Conservation (phyloP, 2,329 filamentous ascomycete genomes). For the Amauroascus niger region DNA sequence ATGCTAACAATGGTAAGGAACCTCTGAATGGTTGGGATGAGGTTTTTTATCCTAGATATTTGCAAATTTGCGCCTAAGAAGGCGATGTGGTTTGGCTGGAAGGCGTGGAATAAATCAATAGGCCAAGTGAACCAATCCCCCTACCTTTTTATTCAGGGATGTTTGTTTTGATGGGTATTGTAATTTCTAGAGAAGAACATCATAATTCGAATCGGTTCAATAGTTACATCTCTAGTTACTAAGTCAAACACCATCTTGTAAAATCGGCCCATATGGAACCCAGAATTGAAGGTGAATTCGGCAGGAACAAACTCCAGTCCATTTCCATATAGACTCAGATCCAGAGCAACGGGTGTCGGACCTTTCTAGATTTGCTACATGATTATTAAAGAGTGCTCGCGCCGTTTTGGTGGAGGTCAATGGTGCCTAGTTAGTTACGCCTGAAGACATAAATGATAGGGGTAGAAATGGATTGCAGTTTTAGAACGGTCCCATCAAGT, state of each 20-base stretch:
- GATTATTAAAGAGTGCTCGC: too few species aligned
- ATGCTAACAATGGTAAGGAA: neutral
- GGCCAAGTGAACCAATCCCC: neutral
- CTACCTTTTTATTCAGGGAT: neutral
- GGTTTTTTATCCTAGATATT: neutral
- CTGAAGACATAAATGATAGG: too few species aligned
- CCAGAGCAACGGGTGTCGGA: too few species aligned
- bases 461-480: too few species aligned
- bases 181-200: neutral
- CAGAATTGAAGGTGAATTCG: neutral
- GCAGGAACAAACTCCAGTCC: neutral
- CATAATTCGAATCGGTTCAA: neutral
- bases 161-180: neutral
- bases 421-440: too few species aligned
- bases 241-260: constrained; percentile 1
- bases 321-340: too few species aligned
- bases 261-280: neutral
- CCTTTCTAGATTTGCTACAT: too few species aligned
- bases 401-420: too few species aligned
- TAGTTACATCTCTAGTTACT: too few species aligned
- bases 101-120: neutral
- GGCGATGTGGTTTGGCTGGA: neutral
- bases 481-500: constrained; percentile 15
- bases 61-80: neutral
- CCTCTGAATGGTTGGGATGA: neutral